A percentile compares a stretch with the other conserved stretches of the same genome.
Conservation (phyloP, 2,329 filamentous ascomycete species). For the Fusarium sambucinum region DNA sequence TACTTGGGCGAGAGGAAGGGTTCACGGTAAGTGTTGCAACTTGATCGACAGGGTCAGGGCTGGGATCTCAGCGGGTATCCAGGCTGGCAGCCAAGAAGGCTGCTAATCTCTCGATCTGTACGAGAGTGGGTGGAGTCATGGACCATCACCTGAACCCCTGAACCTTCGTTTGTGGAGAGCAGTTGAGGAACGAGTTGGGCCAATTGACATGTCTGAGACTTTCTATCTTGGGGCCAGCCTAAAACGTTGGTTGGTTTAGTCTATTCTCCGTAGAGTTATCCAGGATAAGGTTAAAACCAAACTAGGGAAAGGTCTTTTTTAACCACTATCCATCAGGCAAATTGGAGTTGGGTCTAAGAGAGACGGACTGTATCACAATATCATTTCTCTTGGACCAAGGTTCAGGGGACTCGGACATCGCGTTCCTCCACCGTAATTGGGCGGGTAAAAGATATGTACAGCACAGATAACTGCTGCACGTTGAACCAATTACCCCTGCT, state of each 20-base stretch:
- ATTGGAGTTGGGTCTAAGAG: neutral
- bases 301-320: neutral
- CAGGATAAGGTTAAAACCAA: neutral
- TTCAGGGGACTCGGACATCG: neutral
- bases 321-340: neutral
- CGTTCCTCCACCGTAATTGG: neutral
- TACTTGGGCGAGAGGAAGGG: neutral
- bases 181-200: neutral
- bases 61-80: neutral
- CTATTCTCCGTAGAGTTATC: no score
- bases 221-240: neutral
- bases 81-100: slow-evolving; percentile 7
- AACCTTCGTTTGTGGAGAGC: neutral
- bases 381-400: neutral
- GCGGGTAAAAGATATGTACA: neutral
- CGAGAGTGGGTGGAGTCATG: slow-evolving; percentile 2
- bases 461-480: neutral
- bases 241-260: neutral
- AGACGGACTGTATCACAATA: neutral
- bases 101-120: slow-evolving; percentile 20
- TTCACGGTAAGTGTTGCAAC: neutral
- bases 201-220: neutral
- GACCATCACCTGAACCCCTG: neutral
- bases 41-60: slow-evolving; percentile 12
- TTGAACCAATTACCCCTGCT: neutral